phyloP scores from a whole-genome alignment of 2,329 filamentous ascomycete species.

The Setomelanomma holmii region DNA sequence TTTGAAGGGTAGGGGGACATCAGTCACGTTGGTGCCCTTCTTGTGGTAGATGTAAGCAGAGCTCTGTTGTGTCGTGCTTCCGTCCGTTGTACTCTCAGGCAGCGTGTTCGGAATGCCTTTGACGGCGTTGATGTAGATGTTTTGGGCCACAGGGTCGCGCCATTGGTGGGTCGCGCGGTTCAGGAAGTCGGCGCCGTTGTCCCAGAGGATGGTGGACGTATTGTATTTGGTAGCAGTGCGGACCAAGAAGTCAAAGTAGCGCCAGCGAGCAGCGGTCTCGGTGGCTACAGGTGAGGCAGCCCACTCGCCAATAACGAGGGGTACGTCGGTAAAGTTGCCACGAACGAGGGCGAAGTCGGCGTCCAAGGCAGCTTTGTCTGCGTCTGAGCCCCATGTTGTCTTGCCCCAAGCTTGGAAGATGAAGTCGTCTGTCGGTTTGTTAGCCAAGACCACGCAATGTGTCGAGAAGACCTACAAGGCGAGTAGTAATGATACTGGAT shows the following conservation, averaged over 20 bases:
- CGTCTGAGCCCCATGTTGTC: constrained; percentile 65
- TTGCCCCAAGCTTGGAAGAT: constrained; percentile 62
- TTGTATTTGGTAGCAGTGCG: constrained; percentile 58
- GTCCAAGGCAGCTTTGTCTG: constrained; percentile 59
- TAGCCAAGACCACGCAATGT: not conserved
- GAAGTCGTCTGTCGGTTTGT: constrained; percentile 36
- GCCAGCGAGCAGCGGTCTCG: constrained; percentile 65
- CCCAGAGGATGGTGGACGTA: constrained; percentile 63
- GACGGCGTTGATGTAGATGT: constrained; percentile 57
- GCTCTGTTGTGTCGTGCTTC: constrained; percentile 54
- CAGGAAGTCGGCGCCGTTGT: constrained; percentile 65
- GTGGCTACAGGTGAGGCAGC: constrained; percentile 58
- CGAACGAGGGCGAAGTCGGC: constrained; percentile 60
- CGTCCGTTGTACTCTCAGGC: constrained; percentile 61
- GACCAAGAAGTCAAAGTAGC: constrained; percentile 63
- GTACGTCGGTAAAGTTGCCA: constrained; percentile 62
- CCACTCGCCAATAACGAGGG: constrained; percentile 66
- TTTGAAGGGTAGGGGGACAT: constrained; percentile 57
- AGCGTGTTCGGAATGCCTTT: constrained; percentile 58
- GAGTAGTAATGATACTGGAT: constrained; percentile 70
- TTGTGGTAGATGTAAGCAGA: constrained; percentile 65
- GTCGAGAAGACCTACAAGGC: constrained; percentile 54
- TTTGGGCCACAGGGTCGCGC: constrained; percentile 58
- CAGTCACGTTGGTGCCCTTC: constrained; percentile 52
- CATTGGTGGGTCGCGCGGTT: constrained; percentile 58